A percentile compares a stretch with the other conserved stretches of the same genome.
Evolutionary conservation across 345 rosid genomes (phyloP).

Genomic region (Erodium maritimum): DNA sequence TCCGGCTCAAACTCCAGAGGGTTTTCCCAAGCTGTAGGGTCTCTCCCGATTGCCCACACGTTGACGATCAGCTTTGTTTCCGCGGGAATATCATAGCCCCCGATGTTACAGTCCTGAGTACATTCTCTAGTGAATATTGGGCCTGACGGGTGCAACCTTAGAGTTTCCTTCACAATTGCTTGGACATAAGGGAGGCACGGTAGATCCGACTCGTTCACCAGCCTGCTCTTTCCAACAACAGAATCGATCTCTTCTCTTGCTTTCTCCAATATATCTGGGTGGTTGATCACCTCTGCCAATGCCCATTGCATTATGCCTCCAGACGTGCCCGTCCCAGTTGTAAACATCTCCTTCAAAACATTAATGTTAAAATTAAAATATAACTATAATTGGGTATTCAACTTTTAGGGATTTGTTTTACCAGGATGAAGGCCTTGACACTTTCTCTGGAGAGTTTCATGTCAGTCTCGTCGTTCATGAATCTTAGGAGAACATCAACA

Average conservation of each 20-base stretch:
- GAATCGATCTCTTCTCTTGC: constrained; percentile 3
- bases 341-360: constrained; percentile 7
- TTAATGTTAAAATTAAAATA: too few species aligned
- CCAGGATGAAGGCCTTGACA: constrained; percentile 5
- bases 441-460: neutral
- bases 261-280: constrained; percentile 2
- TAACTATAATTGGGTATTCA: too few species aligned
- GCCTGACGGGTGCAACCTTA: constrained; percentile 6
- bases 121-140: constrained; percentile 2
- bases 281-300: constrained; percentile 9
- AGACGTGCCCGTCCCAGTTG: constrained; percentile 2
- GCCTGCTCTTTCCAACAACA: constrained; percentile 4
- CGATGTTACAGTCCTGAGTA: neutral
- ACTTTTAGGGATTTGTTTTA: too few species aligned
- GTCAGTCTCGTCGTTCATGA: neutral
- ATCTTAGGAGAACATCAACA: neutral
- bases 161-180: constrained; percentile 9
- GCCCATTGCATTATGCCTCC: constrained; percentile 6
- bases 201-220: constrained; percentile 4
- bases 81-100: constrained; percentile 5
- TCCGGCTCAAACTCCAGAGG: neutral
- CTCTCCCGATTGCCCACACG: neutral
- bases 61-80: constrained; percentile 2
- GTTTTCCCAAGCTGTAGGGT: constrained; percentile 2
- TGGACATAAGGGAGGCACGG: constrained; percentile 1